Conservation (phyloP, 306 rosid species). For the Ochetophila trinervis region DNA sequence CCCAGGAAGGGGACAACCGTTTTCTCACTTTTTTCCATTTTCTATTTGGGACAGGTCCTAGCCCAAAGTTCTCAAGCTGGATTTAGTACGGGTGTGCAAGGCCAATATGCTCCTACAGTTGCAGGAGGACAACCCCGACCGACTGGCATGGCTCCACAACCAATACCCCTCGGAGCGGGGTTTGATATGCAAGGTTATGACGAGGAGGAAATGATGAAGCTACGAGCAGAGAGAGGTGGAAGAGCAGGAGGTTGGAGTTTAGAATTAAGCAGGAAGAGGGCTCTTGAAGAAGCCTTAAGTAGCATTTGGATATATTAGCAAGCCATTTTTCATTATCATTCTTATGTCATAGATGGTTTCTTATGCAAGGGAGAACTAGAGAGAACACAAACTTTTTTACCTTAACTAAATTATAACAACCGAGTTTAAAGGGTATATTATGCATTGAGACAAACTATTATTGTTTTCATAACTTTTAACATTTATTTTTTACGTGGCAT, state of each 20-base stretch:
- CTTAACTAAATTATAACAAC: too few relatives aligned
- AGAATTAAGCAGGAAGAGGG: slow-evolving; percentile 72
- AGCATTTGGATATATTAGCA: slow-evolving; percentile 70
- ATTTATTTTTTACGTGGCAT: too few relatives aligned
- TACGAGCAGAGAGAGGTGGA: too few relatives aligned
- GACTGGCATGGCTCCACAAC: slow-evolving; percentile 70
- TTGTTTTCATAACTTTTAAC: too few relatives aligned
- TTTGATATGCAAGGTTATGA: slow-evolving; percentile 52
- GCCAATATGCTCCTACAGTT: slow-evolving; percentile 84
- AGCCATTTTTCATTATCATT: background rate
- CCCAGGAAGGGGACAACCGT: background rate
- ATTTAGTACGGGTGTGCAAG: slow-evolving; percentile 52
- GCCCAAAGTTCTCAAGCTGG: slow-evolving; percentile 66
- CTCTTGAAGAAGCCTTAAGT: slow-evolving; percentile 87
- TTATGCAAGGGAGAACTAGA: too few relatives aligned
- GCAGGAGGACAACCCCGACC: slow-evolving; percentile 91
- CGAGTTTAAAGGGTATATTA: too few relatives aligned
- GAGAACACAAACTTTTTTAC: too few relatives aligned
- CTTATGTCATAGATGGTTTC: background rate
- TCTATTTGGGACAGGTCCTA: slow-evolving; percentile 37
- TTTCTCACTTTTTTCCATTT: background rate
- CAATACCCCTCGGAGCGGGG: slow-evolving; percentile 65
- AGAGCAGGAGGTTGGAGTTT: slow-evolving; percentile 92
- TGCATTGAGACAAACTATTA: too few relatives aligned
- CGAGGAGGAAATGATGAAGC: too few relatives aligned